Base-by-base conservation (phyloP, 148 eudicot species). In the Fagopyrum esculentum region DNA sequence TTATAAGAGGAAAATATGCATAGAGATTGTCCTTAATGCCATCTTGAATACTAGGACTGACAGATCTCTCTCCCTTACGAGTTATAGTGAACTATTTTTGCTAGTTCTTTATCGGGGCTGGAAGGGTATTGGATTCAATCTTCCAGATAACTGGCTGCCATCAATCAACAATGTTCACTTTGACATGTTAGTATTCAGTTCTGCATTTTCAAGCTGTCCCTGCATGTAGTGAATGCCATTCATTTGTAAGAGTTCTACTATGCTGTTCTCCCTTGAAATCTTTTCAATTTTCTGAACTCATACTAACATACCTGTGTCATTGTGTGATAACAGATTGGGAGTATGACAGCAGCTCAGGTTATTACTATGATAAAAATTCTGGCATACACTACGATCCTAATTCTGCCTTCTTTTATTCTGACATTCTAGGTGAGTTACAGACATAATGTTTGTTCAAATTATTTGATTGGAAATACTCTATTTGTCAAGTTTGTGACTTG, bases 381-480 rank as follows among this genome's bases (percentile, higher is more conserved):
- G 90, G 92, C 76, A 90, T 87, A 77, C 77, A 86, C 86, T 90
- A 92, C 69, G 97, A 95, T 84, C 96, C 93, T 4, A 90, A 90
- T 77, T 95, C 98, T 54, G 92, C 93, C 76, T 95, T 95, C 90
- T 95, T 90, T 80, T 95, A 89, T 73, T 87, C 91, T 4, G 98
- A 90, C 76, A 83, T 89, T 59, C 78, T 95, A 82, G 98, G 98
- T 95, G 86, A 77, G 80, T 30, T n/a, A 46, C 69, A 51, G 45
- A 22, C 80, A 19, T 71, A 52, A 46, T 76, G 57, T 1, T 63
- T 69, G 19, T 4, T 11, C n/a, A 46, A 48, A 10, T 6, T 69
- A 71, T 69, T 29, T 50, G 49, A 56, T 57, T 64, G 5, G 13
- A 46, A 50, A 9, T 22, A 40, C 15, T 17, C 47, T 66, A 35